These are phyloP conservation scores for Centrapalus pauciflorus DNA, from an alignment of 129 eudicot species.

Conservation along the genomic window DNA sequence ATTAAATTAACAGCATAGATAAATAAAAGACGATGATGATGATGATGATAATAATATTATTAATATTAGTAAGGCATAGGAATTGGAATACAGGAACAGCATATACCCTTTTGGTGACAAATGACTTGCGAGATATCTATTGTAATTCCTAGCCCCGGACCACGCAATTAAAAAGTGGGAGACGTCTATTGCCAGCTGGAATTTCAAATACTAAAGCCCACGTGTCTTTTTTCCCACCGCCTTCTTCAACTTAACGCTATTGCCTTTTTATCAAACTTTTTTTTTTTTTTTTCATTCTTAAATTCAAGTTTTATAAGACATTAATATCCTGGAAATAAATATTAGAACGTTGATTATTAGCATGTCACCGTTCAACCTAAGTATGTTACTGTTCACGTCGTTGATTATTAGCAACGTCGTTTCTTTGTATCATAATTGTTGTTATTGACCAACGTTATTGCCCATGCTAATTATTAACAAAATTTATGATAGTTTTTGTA, in stretches of 20 bases:
- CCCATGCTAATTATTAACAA: too few relatives aligned
- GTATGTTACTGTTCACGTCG: too few relatives aligned
- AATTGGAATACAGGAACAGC: conserved; percentile 1
- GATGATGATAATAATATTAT: too few relatives aligned
- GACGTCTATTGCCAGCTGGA: not conserved
- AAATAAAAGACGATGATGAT: too few relatives aligned
- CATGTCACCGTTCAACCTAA: too few relatives aligned
- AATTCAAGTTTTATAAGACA: not conserved
- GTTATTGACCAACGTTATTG: too few relatives aligned
- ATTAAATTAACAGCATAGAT: too few relatives aligned
- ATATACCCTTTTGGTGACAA: not conserved
- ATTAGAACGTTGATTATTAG: too few relatives aligned
- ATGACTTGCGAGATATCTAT: not conserved
- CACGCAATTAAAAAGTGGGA: not conserved
- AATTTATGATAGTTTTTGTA: too few relatives aligned
- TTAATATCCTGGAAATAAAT: too few relatives aligned
- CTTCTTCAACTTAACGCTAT: not conserved
- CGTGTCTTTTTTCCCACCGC: conserved; percentile 3
- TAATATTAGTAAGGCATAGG: not conserved
- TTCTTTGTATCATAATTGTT: too few relatives aligned
- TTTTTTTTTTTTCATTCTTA: not conserved
- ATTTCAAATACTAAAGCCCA: not conserved
- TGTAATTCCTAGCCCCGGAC: not conserved
- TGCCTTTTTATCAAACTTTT: not conserved
- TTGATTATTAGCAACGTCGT: too few relatives aligned